phyloP scores from a whole-genome alignment of 2,329 filamentous ascomycete genomes.

The Arthrobotrys sinensis region DNA sequence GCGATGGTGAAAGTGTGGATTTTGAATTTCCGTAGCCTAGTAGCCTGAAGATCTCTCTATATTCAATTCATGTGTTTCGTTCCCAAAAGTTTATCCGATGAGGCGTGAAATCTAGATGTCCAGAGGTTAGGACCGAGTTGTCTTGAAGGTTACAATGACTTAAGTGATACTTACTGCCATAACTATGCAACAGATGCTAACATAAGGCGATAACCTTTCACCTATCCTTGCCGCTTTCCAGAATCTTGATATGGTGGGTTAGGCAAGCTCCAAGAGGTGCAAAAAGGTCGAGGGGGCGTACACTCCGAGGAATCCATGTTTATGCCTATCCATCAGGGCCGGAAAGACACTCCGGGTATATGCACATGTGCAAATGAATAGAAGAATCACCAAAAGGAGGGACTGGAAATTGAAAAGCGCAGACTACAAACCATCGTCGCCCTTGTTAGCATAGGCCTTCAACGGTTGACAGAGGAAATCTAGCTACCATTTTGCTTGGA shows the following conservation, averaged over 20 bases:
- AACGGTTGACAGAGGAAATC: background rate
- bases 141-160: too few species aligned
- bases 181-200: conserved; percentile 90
- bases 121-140: background rate
- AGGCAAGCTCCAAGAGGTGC: conserved; percentile 7
- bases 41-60: too few species aligned
- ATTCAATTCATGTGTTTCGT: conserved; percentile 15
- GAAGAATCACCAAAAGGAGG: conserved; percentile 90
- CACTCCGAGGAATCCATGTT: conserved; percentile 78
- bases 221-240: conserved; percentile 97
- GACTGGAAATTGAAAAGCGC: conserved; percentile 99
- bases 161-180: conserved; percentile 81
- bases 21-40: conserved; percentile 87
- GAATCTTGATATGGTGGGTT: conserved; percentile 70
- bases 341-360: conserved; percentile 94
- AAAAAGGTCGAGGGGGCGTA: conserved; percentile 63
- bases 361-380: conserved; percentile 94
- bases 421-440: conserved; percentile 73
- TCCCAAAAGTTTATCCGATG: conserved; percentile 51
- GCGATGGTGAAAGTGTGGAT: conserved; percentile 80
- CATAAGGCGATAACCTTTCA: conserved; percentile 93
- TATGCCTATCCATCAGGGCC: conserved; percentile 90
- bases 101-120: conserved; percentile 51
- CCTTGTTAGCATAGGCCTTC: background rate
- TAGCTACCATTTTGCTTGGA: conserved; percentile 25